Conservation (phyloP, 192 early-diverging fungal genomes). For the Backusella australiensis region DNA sequence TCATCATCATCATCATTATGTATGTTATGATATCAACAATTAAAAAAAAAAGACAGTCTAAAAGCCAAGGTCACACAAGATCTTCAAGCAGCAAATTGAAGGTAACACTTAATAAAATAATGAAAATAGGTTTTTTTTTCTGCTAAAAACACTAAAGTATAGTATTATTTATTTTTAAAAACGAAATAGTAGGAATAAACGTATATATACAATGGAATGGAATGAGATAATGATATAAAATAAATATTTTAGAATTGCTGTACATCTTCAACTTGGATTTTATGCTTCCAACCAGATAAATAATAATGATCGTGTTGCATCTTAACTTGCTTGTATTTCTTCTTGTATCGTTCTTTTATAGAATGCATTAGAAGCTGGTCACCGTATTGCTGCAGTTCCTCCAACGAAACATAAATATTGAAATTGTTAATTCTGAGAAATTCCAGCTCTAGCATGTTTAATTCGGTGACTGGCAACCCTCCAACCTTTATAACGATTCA, state of each 20-base stretch:
- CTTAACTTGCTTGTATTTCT: neutral
- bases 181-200: neutral
- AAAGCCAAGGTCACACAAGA: neutral
- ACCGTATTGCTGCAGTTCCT: conserved; percentile 79
- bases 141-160: neutral
- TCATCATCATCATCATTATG: no score
- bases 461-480: conserved; percentile 84
- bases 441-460: conserved; percentile 87
- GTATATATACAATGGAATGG: neutral
- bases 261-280: conserved; percentile 2
- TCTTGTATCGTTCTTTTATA: neutral
- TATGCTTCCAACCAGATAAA: neutral
- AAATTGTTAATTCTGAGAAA: conserved; percentile 82
- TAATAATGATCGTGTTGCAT: conserved; percentile 1
- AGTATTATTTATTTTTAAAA: neutral
- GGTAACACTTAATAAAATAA: neutral
- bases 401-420: conserved; percentile 71
- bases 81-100: neutral
- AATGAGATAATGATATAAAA: neutral
- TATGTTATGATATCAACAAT: no score
- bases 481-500: conserved; percentile 54
- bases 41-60: neutral
- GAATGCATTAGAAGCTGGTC: conserved; percentile 61
- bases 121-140: neutral
- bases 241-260: neutral